phyloP scores from a whole-genome alignment of 305 asterid genomes.

The Withania somnifera region DNA sequence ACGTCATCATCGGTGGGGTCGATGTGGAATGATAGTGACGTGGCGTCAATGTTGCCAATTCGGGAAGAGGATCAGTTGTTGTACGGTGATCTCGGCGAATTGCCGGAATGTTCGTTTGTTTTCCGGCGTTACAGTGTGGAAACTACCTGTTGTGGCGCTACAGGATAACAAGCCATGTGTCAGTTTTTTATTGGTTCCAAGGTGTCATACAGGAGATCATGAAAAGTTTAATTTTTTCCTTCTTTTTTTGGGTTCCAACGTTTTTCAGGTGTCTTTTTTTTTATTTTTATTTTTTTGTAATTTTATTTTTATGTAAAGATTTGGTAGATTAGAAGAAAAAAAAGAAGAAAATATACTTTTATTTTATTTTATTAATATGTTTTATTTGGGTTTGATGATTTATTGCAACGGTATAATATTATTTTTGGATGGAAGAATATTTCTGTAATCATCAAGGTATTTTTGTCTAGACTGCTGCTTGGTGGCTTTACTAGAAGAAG shows the following conservation, averaged over 20 bases:
- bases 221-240: background rate
- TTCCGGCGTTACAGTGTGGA: conserved; percentile 29
- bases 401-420: no score
- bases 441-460: no score
- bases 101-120: conserved; percentile 65
- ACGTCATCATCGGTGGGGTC: conserved; percentile 37
- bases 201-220: background rate
- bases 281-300: background rate
- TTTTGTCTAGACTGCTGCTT: no score
- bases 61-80: conserved; percentile 65
- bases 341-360: background rate
- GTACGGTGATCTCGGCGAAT: conserved; percentile 72
- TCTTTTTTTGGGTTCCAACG: background rate
- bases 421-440: no score
- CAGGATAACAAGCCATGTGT: conserved; percentile 12
- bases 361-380: background rate
- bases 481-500: no score
- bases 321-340: background rate
- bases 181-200: background rate
- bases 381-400: no score
- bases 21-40: conserved; percentile 38
- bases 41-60: conserved; percentile 36
- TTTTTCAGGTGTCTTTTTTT: background rate
- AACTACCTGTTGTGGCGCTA: conserved; percentile 32
- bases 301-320: conserved; percentile 2